Evolutionary conservation across 495 filamentous ascomycete genomes (phyloP).

Genomic region (Cercophora scortea): DNA sequence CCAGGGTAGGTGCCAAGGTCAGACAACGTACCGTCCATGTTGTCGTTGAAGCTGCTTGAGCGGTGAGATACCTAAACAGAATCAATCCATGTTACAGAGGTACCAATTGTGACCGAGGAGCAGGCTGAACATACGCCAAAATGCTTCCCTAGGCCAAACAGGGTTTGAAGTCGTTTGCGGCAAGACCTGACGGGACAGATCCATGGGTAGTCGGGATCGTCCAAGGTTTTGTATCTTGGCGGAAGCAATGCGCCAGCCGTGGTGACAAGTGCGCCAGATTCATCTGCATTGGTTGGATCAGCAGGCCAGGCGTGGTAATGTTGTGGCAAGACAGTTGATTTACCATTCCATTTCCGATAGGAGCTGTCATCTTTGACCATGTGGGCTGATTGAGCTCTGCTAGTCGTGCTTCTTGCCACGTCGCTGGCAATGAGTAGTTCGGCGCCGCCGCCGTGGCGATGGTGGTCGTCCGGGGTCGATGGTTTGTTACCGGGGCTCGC

Average conservation of each 20-base stretch:
- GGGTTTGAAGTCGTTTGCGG: slow-evolving; percentile 8
- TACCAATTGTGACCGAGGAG: no score
- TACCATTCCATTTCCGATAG: no score
- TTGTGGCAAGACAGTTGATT: no score
- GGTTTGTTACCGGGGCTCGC: no score
- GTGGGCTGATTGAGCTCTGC: no score
- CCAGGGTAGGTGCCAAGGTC: slow-evolving; percentile 12
- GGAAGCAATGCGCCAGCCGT: slow-evolving; percentile 21
- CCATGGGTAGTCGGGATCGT: slow-evolving; percentile 16
- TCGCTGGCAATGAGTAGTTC: no score
- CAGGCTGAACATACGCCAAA: slow-evolving; percentile 12
- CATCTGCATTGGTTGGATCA: not conserved
- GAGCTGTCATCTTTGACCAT: no score
- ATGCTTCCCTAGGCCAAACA: slow-evolving; percentile 16
- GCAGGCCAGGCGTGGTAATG: no score
- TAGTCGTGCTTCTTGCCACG: no score
- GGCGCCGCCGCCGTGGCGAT: no score
- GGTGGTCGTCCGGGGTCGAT: no score
- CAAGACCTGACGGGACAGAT: slow-evolving; percentile 24
- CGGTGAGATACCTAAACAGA: not conserved
- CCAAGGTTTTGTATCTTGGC: slow-evolving; percentile 10
- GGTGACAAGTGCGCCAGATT: not conserved
- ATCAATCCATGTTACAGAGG: not conserved
- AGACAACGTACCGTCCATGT: slow-evolving; percentile 20
- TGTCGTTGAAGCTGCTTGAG: slow-evolving; percentile 13